Evolutionary conservation across 495 filamentous ascomycete genomes (phyloP), one percentile per base, ranked within the genome.

Genomic region (Pseudevernia furfuracea): DNA sequence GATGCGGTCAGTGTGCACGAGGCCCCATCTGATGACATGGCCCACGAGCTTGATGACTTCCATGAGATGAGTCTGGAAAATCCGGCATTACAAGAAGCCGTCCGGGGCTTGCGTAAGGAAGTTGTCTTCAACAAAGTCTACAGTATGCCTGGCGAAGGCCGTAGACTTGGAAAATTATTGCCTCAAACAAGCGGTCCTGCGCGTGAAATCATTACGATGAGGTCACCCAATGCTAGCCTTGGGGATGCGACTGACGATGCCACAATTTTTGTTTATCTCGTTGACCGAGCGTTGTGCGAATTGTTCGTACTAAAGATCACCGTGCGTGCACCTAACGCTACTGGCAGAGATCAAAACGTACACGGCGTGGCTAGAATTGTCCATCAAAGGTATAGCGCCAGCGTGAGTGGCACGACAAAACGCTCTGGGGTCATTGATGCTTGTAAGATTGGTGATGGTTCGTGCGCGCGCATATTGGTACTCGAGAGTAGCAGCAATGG

Each of bases 51-150:
- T 28, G 85, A 84, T 64, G 81, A 75, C 65, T 77, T 81, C 34
- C 82, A 80, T 32, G 79, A 88, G 84, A 88, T 62, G 85, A 85
- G 0, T 86, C 25, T 90, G 60, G 82, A 86, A 64, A 85, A 78
- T 58, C 87, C 91, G 79, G 87, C 85, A 21, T 76, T 89, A 30
- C 85, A 88, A 57, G 88, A 89, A 73, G 82, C 84, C 19, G 82
- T 84, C 41, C 85, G 87, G 38, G 85, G 88, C 2, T 80, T 93
- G 23, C 82, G 83, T 23, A 86, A 88, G 61, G 90, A 94, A 71
- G 81, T 93, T 12, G 67, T 91, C 5, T 78, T 95, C 59, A 83
- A 80, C 48, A 91, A 88, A 68, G 80, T 95, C 21, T 85, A 90
- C 66, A 88, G 79, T 57, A 82, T 91, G 64, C 79, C 85, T 30